Evolutionary conservation across 1,139 yeast genomes (phyloP).

Genomic region (Zygosaccharomyces sapae): DNA sequence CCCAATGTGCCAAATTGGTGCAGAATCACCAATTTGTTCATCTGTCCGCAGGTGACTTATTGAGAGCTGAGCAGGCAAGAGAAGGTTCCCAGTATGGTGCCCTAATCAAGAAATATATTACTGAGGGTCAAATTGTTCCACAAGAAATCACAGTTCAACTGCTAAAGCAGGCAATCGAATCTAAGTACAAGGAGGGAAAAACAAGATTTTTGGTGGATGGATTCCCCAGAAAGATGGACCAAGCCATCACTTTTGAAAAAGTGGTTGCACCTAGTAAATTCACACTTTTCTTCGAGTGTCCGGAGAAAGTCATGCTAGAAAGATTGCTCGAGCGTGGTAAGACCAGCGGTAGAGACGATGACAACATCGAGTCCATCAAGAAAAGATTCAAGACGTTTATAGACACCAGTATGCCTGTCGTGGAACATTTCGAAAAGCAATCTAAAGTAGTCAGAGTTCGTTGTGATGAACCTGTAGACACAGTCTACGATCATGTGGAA

Average conservation of each 20-base stretch:
- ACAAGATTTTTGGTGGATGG: slow-evolving; percentile 81
- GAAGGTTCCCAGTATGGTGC: slow-evolving; percentile 81
- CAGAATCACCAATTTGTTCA: slow-evolving; percentile 78
- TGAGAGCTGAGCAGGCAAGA: slow-evolving; percentile 86
- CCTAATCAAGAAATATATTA: slow-evolving; percentile 75
- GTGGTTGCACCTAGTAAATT: slow-evolving; percentile 70
- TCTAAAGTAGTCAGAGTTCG: slow-evolving; percentile 72
- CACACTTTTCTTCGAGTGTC: slow-evolving; percentile 90
- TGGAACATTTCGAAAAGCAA: slow-evolving; percentile 72
- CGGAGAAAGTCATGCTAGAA: slow-evolving; percentile 80
- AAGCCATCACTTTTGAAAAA: slow-evolving; percentile 85
- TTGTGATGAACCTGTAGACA: slow-evolving; percentile 77
- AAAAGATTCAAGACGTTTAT: slow-evolving; percentile 83
- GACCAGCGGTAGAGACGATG: slow-evolving; percentile 92
- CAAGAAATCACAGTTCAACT: slow-evolving; percentile 90
- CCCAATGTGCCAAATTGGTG: slow-evolving; percentile 87
- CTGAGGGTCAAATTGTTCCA: slow-evolving; percentile 89
- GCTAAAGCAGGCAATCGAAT: slow-evolving; percentile 72
- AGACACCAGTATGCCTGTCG: slow-evolving; percentile 94
- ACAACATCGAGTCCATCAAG: slow-evolving; percentile 82
- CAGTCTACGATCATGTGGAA: slow-evolving; percentile 69
- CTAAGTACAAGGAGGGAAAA: slow-evolving; percentile 48
- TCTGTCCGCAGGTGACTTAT: slow-evolving; percentile 88
- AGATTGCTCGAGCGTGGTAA: slow-evolving; percentile 88
- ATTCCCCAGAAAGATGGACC: slow-evolving; percentile 98